Evolutionary conservation across 116 monocot species (phyloP), one percentile per base, ranked within the genome.

Genomic region (Phalaenopsis hybrid): DNA sequence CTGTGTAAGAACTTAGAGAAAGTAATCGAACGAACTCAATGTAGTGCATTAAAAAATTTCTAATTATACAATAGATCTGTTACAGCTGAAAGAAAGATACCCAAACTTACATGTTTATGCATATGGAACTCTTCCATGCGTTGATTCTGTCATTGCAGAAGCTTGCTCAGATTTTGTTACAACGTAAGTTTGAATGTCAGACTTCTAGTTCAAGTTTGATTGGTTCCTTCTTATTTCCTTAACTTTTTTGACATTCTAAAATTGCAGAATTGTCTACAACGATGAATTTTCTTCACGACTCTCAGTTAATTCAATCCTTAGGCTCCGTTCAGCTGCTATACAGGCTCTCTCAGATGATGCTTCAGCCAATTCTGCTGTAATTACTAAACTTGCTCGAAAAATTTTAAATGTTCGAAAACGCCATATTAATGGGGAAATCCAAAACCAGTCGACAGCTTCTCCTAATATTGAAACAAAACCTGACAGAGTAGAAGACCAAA

Each of bases 251-350:
- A 15, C 45, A 74, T 81, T 58, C 55, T 23, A 33, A 28, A 48
- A 52, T 85, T 77, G 77, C 93, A 99, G 99, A 84, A 92, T 99
- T 58, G 90, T 99, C 10, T 91, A 90, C 84, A 94, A 92, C 81
- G 95, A 99, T 85, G 99, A 99, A 82, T 99, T 94, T 78, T 95
- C 99, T 81, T 81, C 99, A 79, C 90, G 95, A 0, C 95, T 99
- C 81, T 99, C 99, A 4, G 85, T 95, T 23, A 94, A 90, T 59
- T 95, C 99, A 44, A 89, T 99, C 34, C 83, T 91, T 59, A 89
- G 99, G 83, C 93, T 99, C 57, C 93, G 91, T 81, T 85, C 94
- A 80, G 90, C 92, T 65, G 92, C 99, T 79, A 92, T 94, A 18
- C 83, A 68, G 65, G 92, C 95, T 79, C 92, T 99, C 45, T 93